Base-by-base conservation (phyloP, 2,329 filamentous ascomycete species). In the Phoma sp. region DNA sequence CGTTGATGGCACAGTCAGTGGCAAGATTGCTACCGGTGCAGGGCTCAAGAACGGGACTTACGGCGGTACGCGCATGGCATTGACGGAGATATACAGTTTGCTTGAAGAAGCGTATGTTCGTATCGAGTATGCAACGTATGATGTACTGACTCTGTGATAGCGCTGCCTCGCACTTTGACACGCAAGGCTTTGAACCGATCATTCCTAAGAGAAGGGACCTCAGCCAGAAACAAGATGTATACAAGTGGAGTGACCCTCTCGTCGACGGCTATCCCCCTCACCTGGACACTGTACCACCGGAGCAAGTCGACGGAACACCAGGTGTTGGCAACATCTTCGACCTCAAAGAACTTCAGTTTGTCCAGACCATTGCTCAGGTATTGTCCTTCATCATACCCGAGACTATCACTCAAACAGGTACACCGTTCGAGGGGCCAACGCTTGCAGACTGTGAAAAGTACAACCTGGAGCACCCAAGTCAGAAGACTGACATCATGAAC, bases 401-500 rank as follows among this genome's bases (percentile, higher is more conserved):
- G 4, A 50, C 13, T 2, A 49, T 57, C 12, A 15, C 19, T 2
- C 37, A 31, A 2, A 27, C 10, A 17, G 54, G 48, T 9, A 57
- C 54, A 12, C 54, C 54, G 6, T 57, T 52, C 6, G 43, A 43
- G 15, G 54, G 54, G 3, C 54, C 54, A 10, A 52, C 48, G 6
- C 17, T 57, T n/a, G 49, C 54, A 10, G 54, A 57, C 10, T 57
- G 54, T 25, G 54, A 57, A 21, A 45, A 49, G 19, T 57, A 52
- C 29, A 57, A 57, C 21, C 39, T 17, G 15, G 48, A 52, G 27
- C 33, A 52, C 10, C 43, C 29, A 6, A 52, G 54, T 21, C 43
- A 38, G 3, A 57, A 52, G 10, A 57, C 54, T 17, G 54, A 57
- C 12, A 57, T 57, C 29, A 57, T 57, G 54, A 37, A 52, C 12